These are phyloP conservation scores for Gynandropsis gynandra DNA, from an alignment of 345 rosid genomes.

Conservation along the genomic window DNA sequence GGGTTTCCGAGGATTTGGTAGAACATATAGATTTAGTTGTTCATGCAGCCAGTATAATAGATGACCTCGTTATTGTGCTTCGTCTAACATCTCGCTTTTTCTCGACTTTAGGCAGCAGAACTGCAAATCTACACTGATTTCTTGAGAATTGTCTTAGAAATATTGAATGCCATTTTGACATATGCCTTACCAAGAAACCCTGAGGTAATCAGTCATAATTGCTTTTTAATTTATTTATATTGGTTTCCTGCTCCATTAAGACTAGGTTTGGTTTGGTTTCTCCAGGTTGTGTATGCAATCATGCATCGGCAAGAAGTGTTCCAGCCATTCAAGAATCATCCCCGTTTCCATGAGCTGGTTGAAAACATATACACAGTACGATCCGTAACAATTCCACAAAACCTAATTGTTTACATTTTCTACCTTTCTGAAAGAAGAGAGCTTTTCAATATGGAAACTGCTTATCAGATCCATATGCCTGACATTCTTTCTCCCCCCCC, in stretches of 20 bases:
- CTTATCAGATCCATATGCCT: constrained; percentile 1
- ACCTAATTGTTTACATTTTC: constrained; percentile 11
- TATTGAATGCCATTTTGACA: constrained; percentile 85
- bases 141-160: constrained; percentile 92
- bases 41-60: constrained; percentile 6
- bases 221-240: background rate
- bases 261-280: constrained; percentile 12
- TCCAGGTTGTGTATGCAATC: constrained; percentile 84
- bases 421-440: background rate
- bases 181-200: constrained; percentile 94
- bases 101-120: constrained; percentile 64
- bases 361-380: constrained; percentile 79
- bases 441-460: constrained; percentile 6
- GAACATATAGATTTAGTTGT: constrained; percentile 17
- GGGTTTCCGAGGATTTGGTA: constrained; percentile 75
- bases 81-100: constrained; percentile 8
- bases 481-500: background rate
- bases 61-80: constrained; percentile 11
- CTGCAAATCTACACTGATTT: constrained; percentile 93
- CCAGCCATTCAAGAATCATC: constrained; percentile 81
- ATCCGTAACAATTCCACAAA: constrained; percentile 5
- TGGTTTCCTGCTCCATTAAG: constrained; percentile 3
- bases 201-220: constrained; percentile 45
- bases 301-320: constrained; percentile 98
- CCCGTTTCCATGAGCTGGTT: constrained; percentile 80